Evolutionary conservation across 495 filamentous ascomycete species (phyloP), one percentile per base, ranked within the genome.

Genomic region (Hypoxylon fragiforme): DNA sequence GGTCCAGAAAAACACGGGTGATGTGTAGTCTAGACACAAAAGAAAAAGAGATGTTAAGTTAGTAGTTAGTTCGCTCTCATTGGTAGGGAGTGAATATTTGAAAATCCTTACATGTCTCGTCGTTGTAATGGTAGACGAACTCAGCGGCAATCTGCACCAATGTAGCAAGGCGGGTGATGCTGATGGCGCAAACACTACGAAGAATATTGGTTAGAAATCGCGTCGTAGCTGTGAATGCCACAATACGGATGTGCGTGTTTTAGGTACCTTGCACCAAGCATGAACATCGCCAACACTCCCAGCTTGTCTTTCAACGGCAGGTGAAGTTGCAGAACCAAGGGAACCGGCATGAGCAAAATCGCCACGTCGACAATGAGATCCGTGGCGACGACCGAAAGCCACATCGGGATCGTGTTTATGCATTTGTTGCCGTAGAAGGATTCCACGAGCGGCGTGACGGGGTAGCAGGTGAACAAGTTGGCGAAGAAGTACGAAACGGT

Each of bases 251-350:
- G 38, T 52, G 67, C 73, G 54, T n/a, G n/a, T n/a, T n/a, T n/a
- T n/a, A n/a, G n/a, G n/a, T 63, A 78, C 78, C 75, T 78, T 59
- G 63, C 65, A 40, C 78, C 78, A 0, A 80, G 63, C 0, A 73
- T 66, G 50, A 81, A 81, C 31, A 81, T 62, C 9, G 48, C 70
- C 57, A 73, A 72, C n/a, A 81, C 49, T 4, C 72, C 75, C 11
- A 78, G 13, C 50, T 72, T 76, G 40, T 78, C 75, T 36, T 66
- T 69, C 18, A 21, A 48, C 0, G 75, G 75, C 12, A 80, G 50
- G 44, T 80, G 73, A 3, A 81, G 57, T 3, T 67, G 69, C 35
- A 58, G 63, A 16, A 81, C 67, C 13, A 77, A 69, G 0, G 77
- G 78, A 65, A 80, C 73, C 0, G 78, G 78, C 45, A 76, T 73